Evolutionary conservation across 1,139 yeast species (phyloP), one percentile per base, ranked within the genome.

Genomic region (Kodamaea ohmeri): DNA sequence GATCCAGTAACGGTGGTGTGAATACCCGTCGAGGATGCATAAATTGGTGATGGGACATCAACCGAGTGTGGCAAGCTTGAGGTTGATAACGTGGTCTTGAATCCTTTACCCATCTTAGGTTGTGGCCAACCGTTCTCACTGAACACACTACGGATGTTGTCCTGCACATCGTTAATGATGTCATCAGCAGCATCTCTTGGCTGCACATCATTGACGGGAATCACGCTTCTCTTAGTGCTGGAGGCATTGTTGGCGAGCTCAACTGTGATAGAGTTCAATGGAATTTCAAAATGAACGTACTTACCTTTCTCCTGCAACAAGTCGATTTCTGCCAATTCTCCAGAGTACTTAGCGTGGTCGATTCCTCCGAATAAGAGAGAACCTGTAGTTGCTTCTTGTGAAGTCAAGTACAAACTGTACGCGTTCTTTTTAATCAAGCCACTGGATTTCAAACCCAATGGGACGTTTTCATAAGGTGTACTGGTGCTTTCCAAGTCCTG

Each of bases 311-410:
- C 37, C 30, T 25, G 46, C 20, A 43, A 41, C 27, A 64, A 46
- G 30, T 55, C 57, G 28, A 54, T 28, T 4, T 48, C 38, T 5
- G 47, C 58, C 44, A 78, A 60, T 1, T 58, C 56, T 8, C 83
- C 84, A 0, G 58, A 44, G 43, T 64, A 71, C 55, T 78, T 79
- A 25, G 77, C 72, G 28, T 65, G 61, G 52, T 79, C 85, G 36
- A 76, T 59, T 21, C 77, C 85, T 4, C 85, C 85, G 52, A 79
- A 79, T 32, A 78, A 61, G 29, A 79, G 56, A 11, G 65, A 51
- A 3, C 84, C 84, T 1, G 55, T 40, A n/a, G 53, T 48, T 4
- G 76, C 58, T n/a, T 64, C 61, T 5, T 57, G 44, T 14, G 66
- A 61, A 40, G 70, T 66, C 45, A 80, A 66, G 57, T 72, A 79